Base-by-base conservation (phyloP, 306 rosid species). In the Heteromeles arbutifolia region DNA sequence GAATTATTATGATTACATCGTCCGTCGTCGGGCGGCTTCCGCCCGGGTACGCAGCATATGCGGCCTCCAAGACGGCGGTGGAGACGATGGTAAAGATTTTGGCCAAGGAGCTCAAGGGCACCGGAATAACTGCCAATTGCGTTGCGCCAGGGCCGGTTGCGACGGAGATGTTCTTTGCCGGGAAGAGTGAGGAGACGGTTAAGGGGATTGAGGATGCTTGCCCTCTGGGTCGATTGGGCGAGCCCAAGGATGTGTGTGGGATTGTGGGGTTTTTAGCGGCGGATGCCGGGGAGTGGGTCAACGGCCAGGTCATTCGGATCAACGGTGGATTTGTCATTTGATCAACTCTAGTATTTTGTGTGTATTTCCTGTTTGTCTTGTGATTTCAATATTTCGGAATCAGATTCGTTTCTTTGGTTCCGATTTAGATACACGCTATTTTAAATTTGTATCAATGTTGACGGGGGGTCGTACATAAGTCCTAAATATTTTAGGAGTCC, bases 41-140 rank as follows among this genome's bases (percentile, higher is more conserved):
- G 37, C 81, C 89, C 0, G 89, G 92, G 2, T 77, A 74, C 8
- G 89, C 74, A 22, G 77, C 86, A 1, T 88, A 88, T 18, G 74
- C 82, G 1, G 90, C 85, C 0, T 88, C 92, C 5, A 88, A 86
- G 77, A 87, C 90, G 0, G 88, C 90, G 0, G 88, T 82, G 67
- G 92, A 88, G 71, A 62, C 87, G 0, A 84, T 86, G 86, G n/a
- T 82, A 0, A 88, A 82, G 77, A 74, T 84, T 4, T 50, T 78
- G 32, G 92, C 92, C 0, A 88, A 88, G 85, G 92, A 85, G 82
- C 71, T 88, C n/a, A 85, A 77, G 75, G 89, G 89, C 9, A 82
- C 52, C 0, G 75, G 85, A 29, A 74, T 85, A 0, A 82, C 89
- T 0, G 86, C 83, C 0, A 88, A 88, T 57, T 86, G 84, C 63